These are phyloP conservation scores for Lactifluus hygrophoroides DNA, from an alignment of 768 basidiomycete genomes.

Conservation along the genomic window DNA sequence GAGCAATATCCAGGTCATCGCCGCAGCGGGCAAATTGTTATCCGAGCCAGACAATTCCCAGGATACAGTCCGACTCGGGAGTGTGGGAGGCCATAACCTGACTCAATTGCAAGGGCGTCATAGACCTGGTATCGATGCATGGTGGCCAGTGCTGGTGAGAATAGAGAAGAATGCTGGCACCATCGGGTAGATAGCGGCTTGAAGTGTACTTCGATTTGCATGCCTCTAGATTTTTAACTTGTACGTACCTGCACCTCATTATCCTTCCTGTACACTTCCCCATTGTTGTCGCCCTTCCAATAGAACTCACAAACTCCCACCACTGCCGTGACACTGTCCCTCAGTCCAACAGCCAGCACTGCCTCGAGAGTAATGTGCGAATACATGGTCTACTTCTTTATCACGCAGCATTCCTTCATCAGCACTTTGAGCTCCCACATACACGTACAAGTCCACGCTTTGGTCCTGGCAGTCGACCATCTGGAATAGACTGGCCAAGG, in stretches of 20 bases:
- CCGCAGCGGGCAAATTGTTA: not conserved
- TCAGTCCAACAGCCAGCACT: no score
- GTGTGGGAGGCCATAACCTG: not conserved
- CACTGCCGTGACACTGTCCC: not conserved
- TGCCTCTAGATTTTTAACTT: not conserved
- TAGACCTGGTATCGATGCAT: not conserved
- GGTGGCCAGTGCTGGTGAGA: not conserved
- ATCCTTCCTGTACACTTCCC: not conserved
- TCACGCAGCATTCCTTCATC: not conserved
- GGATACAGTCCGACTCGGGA: conserved; percentile 5
- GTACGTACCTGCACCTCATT: not conserved
- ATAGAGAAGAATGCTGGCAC: not conserved
- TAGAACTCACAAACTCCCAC: not conserved
- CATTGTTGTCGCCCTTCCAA: not conserved
- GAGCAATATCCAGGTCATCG: conserved; percentile 51
- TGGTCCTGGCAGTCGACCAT: not conserved
- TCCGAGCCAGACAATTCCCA: not conserved
- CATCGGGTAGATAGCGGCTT: not conserved
- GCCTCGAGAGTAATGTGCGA: not conserved
- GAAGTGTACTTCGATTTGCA: not conserved
- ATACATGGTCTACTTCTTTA: not conserved
- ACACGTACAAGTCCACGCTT: not conserved
- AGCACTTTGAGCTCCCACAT: not conserved
- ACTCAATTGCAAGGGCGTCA: not conserved
- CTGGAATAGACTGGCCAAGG: no score